Conservation (phyloP, 306 rosid genomes). For the Prunus salicina region DNA sequence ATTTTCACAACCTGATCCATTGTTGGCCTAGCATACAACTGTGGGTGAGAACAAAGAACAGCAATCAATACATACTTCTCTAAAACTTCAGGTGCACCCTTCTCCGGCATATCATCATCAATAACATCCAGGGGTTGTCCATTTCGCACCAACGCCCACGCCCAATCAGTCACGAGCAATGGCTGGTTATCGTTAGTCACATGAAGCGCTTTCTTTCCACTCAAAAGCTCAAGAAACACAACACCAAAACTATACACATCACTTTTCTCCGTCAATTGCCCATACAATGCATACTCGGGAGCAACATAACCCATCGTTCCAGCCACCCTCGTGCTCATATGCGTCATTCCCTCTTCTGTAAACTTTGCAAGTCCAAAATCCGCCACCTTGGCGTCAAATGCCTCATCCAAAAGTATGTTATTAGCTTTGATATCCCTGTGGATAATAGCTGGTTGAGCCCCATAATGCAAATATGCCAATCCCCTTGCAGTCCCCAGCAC, state of each 20-base stretch:
- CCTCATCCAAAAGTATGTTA: constrained; percentile 83
- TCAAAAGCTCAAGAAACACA: constrained; percentile 87
- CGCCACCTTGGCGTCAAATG: constrained; percentile 80
- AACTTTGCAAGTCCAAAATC: constrained; percentile 95
- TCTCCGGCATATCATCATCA: constrained; percentile 69
- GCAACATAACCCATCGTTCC: constrained; percentile 98
- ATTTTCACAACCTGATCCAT: constrained; percentile 97
- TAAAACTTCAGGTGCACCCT: constrained; percentile 56
- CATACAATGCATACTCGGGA: constrained; percentile 93
- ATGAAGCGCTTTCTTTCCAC: constrained; percentile 85
- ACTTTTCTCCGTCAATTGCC: constrained; percentile 88
- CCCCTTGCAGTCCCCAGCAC: constrained; percentile 91
- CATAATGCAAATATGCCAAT: constrained; percentile 86
- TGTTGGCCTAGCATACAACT: constrained; percentile 87
- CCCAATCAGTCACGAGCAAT: constrained; percentile 71
- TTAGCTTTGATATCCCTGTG: constrained; percentile 93
- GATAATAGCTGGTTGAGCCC: constrained; percentile 89
- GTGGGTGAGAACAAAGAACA: constrained; percentile 91
- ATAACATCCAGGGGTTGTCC: constrained; percentile 70
- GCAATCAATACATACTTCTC: constrained; percentile 87
- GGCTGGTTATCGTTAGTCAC: constrained; percentile 49
- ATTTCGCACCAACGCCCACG: constrained; percentile 77
- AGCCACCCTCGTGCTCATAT: constrained; percentile 93
- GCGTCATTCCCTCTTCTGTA: constrained; percentile 88
- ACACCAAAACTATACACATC: constrained; percentile 91